Conservation (phyloP, 23 red algal species). For the Gracilaria gracilis region DNA sequence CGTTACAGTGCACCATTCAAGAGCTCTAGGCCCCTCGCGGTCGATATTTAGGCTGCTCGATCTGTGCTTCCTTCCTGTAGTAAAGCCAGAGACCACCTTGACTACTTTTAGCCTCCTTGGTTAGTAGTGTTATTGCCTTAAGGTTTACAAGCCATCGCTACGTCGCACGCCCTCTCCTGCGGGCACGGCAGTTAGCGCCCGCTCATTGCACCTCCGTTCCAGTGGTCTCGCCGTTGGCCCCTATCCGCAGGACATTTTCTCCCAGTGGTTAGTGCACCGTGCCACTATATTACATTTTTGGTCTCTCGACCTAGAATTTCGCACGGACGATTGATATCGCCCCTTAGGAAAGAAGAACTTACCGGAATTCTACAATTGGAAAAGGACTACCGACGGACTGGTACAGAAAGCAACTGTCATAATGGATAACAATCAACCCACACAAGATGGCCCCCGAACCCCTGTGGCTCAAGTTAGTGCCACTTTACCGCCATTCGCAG, state of each 20-base stretch:
- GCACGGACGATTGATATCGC: background rate
- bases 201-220: background rate
- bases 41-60: slow-evolving; percentile 18
- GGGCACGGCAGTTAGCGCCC: background rate
- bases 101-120: background rate
- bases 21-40: slow-evolving; percentile 9
- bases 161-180: slow-evolving; percentile 18
- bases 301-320: no score
- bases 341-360: background rate
- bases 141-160: background rate
- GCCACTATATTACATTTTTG: slow-evolving; percentile 15
- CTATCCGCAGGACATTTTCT: background rate
- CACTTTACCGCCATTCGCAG: background rate
- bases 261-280: background rate
- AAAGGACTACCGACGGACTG: no score
- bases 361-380: background rate
- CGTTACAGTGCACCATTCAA: background rate
- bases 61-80: background rate
- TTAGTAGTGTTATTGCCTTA: background rate
- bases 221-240: slow-evolving; percentile 22
- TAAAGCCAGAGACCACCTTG: slow-evolving; percentile 14
- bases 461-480: background rate
- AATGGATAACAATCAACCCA: slow-evolving; percentile 6
- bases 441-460: background rate
- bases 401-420: background rate